Base-by-base conservation (phyloP, 148 eudicot species). In the Camellia japonica region DNA sequence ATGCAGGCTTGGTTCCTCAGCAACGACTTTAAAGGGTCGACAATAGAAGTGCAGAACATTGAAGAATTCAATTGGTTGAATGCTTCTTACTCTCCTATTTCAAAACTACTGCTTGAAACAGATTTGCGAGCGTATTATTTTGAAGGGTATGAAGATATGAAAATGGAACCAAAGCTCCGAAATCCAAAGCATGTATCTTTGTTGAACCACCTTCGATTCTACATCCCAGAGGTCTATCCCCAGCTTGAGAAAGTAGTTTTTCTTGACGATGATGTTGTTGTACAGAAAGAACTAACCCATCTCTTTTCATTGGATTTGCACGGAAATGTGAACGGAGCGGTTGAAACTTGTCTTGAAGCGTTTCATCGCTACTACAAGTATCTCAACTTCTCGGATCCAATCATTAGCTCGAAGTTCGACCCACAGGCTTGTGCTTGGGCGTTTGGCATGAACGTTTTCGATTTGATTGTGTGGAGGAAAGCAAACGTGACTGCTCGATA, bases 351-450 rank as follows among this genome's bases (percentile, higher is more conserved):
- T 82, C 90, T 91, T 20, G 95, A 91, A 83, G 85, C 90, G 62
- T 90, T 86, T 81, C 95, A 90, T 80, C 87, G 95, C 7, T 88
- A 78, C 73, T 90, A 91, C 79, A 91, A 91, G 61, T 91, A 91
- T 81, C 88, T 91, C 61, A 91, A 91, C 66, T 91, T 91, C 69
- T 90, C 95, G 61, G 87, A 84, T 79, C 89, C 95, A 0, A 76
- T 81, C 11, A 88, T 91, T 65, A 88, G 95, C 86, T 83, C 91
- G 10, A 91, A 91, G 78, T 90, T 90, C 69, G 95, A 91, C 73
- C 95, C 95, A 10, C 95, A 90, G 80, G 91, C 91, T 54, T 92
- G 96, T 77, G 93, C 92, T 23, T 92, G 96, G 96, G 96, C 96
- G n/a, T 92, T 92, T 81, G 95, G 95, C 6, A 79, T 91, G 91